Base-by-base conservation (phyloP, 179 eudicot species). In the Drosera spatulata region DNA sequence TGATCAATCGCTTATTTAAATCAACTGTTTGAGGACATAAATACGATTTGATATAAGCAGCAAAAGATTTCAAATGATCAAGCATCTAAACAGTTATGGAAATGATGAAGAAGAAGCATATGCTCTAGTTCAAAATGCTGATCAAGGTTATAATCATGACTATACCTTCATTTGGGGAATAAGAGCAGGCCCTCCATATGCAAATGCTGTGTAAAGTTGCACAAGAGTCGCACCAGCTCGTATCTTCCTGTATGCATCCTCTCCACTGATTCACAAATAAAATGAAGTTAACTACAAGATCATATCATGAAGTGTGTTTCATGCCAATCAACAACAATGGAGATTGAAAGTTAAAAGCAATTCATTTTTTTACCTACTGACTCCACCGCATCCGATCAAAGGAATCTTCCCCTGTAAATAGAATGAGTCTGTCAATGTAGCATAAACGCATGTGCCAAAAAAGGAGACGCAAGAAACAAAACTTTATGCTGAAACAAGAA, bases 161-260 rank as follows among this genome's bases (percentile, higher is more conserved):
- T 9, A 38, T 83, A 91, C 99, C 99, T 93, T 93, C 5, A 93
- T 93, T 61, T 72, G 81, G n/a, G 99, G 99, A 65, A 93, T 86
- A 55, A 88, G 86, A 61, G 99, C 93, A 75, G 99, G 96, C 41
- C 99, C 99, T 2, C 95, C 96, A 65, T 84, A 93, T 40, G 93
- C 99, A 78, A 93, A 86, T 42, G 85, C 93, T 7, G 99, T 84
- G 73, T 93, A 88, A 12, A 93, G 82, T 74, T 93, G 96, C 73
- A 91, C 82, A 58, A 91, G 96, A 48, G 81, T 80, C 54, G 98
- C 98, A 59, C 98, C 98, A 55, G 95, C 82, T 68, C 95, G 82
- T 63, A 91, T 84, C 71, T 91, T 91, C 73, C 82, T 85, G 78
- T 88, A 91, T 58, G 91, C 98, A 72, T 91, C 98, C 80, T 84